A percentile compares a stretch with the other conserved stretches of the same genome.
Evolutionary conservation across 164 flowering plant genomes (phyloP).

Genomic region (Liriodendron chinense): DNA sequence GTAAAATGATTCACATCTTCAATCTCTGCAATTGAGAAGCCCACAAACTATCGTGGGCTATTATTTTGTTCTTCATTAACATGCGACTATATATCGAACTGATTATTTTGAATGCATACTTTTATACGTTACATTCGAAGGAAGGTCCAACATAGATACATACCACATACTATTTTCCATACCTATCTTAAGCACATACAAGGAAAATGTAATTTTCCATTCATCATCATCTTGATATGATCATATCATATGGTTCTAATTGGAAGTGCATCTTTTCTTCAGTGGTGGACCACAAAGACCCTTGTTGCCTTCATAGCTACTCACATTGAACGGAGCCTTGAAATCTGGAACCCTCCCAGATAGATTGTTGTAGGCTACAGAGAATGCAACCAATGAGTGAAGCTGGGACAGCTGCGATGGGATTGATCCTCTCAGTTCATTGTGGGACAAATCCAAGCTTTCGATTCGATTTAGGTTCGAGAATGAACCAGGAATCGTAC

Average conservation of each 20-base stretch:
- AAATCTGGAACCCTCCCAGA: neutral
- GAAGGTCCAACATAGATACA: too few species aligned
- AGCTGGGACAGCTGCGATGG: constrained; percentile 18
- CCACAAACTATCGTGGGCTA: neutral
- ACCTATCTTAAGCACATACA: too few species aligned
- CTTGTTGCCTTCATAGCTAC: constrained; percentile 4
- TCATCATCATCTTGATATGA: too few species aligned
- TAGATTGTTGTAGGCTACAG: constrained; percentile 2
- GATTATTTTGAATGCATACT: neutral
- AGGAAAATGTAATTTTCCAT: too few species aligned
- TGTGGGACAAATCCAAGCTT: constrained; percentile 29
- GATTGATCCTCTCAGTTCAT: constrained; percentile 22
- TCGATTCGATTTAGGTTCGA: constrained; percentile 17
- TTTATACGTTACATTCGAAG: too few species aligned
- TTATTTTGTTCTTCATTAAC: neutral
- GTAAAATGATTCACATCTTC: neutral
- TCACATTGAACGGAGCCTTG: neutral
- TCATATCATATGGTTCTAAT: too few species aligned
- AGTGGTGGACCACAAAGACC: constrained; percentile 4
- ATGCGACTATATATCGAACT: neutral
- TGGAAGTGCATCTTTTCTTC: neutral
- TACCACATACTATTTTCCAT: too few species aligned
- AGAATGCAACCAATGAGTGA: constrained; percentile 5
- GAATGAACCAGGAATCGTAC: constrained; percentile 17
- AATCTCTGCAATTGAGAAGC: neutral